Conservation (phyloP, 164 flowering plant genomes). For the Buxus sempervirens region DNA sequence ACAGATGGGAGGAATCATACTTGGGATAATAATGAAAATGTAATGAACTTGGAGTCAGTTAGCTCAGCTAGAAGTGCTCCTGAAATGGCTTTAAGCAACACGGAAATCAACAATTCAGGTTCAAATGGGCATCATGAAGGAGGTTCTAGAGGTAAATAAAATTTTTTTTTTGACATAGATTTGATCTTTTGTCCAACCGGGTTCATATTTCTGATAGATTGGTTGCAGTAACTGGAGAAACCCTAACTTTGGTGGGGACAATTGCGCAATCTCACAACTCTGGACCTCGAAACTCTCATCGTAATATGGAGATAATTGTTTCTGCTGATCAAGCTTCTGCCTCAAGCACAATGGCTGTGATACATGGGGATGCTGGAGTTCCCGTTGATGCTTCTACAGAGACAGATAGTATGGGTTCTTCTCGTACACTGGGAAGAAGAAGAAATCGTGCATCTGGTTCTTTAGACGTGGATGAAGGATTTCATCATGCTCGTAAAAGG, state of each 20-base stretch:
- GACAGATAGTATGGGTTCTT: constrained; percentile 25
- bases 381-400: constrained; percentile 21
- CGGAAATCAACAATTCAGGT: background rate
- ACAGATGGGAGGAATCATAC: constrained; percentile 19
- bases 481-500: constrained; percentile 22
- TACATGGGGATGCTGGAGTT: constrained; percentile 25
- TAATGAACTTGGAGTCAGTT: constrained; percentile 8
- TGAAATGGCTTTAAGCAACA: constrained; percentile 5
- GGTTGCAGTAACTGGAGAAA: constrained; percentile 19
- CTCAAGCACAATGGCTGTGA: constrained; percentile 37
- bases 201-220: constrained; percentile 23
- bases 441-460: constrained; percentile 24
- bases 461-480: constrained; percentile 25
- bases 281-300: constrained; percentile 10
- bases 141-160: constrained; percentile 15
- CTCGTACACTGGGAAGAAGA: constrained; percentile 25
- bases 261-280: constrained; percentile 17
- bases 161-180: constrained; percentile 16
- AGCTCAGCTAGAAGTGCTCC: constrained; percentile 13
- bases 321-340: constrained; percentile 30
- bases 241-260: constrained; percentile 17
- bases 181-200: constrained; percentile 20
- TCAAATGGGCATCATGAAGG: constrained; percentile 15
- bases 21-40: constrained; percentile 18
- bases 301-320: constrained; percentile 6